phyloP scores from a whole-genome alignment of 352 stramenopile species.

The Phytopythium litorale region DNA sequence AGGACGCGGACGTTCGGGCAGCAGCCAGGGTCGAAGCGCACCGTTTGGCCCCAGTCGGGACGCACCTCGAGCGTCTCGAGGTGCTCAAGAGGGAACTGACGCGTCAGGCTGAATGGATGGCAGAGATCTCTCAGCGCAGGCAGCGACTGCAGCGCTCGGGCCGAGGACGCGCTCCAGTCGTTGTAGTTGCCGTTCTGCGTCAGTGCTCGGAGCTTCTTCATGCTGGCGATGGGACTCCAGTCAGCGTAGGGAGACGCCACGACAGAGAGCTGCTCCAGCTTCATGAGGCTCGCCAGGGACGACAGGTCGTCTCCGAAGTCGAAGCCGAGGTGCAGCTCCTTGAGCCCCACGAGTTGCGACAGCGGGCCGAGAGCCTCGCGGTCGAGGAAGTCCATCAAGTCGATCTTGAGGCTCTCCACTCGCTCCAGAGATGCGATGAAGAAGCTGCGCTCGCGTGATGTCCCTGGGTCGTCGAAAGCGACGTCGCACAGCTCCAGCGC shows the following conservation, averaged over 20 bases:
- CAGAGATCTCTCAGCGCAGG: neutral
- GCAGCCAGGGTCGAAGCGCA: neutral
- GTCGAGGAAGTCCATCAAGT: conserved; percentile 2
- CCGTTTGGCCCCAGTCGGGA: neutral
- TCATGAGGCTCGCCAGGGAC: neutral
- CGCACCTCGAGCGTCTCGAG: neutral
- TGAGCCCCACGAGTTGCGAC: neutral
- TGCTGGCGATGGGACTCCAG: conserved; percentile 6
- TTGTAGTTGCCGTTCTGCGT: neutral
- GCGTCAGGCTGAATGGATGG: neutral
- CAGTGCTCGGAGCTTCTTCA: neutral
- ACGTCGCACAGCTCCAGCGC: neutral
- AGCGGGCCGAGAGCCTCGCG: neutral
- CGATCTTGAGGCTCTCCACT: neutral
- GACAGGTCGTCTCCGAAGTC: conserved; percentile 4
- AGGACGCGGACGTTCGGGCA: neutral
- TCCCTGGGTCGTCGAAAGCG: neutral
- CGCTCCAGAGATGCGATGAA: neutral
- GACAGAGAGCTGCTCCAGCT: neutral
- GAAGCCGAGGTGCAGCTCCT: conserved; percentile 1
- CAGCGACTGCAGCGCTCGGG: neutral
- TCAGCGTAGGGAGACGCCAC: neutral
- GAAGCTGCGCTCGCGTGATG: neutral
- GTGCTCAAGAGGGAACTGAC: neutral
- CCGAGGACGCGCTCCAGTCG: neutral